phyloP scores from a whole-genome alignment of 164 flowering plant genomes.

The Echeveria elegans region DNA sequence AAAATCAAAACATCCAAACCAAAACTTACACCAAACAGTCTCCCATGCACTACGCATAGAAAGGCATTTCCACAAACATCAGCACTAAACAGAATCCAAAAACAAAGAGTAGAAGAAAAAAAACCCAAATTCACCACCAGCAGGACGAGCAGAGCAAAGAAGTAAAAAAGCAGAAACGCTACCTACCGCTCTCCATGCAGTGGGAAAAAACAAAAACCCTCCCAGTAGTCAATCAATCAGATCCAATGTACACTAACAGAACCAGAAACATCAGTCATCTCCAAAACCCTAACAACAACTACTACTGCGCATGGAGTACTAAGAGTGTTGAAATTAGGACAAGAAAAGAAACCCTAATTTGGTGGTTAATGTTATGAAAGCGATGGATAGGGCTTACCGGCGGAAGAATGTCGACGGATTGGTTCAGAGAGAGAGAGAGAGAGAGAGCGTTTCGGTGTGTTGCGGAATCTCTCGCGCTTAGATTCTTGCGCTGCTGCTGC shows the following conservation, averaged over 20 bases:
- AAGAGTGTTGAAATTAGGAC: background rate
- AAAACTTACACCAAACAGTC: too few species aligned
- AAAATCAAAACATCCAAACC: background rate
- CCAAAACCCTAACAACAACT: background rate
- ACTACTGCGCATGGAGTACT: background rate
- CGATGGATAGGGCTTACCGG: background rate
- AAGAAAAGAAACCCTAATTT: slow-evolving; percentile 1
- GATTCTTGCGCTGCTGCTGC: background rate
- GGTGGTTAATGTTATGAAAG: background rate
- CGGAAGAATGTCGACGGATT: background rate
- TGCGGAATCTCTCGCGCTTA: background rate
- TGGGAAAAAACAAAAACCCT: background rate
- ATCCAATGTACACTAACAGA: background rate
- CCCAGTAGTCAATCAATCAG: background rate
- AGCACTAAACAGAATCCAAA: too few species aligned
- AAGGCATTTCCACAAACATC: too few species aligned
- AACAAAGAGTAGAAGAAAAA: too few species aligned
- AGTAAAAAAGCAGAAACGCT: background rate
- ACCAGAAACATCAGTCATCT: background rate
- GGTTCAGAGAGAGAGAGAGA: background rate
- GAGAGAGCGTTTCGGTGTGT: background rate
- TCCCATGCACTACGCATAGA: too few species aligned
- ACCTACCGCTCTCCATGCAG: background rate
- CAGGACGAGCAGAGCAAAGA: background rate
- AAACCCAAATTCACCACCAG: too few species aligned